Conservation (phyloP, 176 grass and related monocot species). For the Pontederia crassipes region DNA sequence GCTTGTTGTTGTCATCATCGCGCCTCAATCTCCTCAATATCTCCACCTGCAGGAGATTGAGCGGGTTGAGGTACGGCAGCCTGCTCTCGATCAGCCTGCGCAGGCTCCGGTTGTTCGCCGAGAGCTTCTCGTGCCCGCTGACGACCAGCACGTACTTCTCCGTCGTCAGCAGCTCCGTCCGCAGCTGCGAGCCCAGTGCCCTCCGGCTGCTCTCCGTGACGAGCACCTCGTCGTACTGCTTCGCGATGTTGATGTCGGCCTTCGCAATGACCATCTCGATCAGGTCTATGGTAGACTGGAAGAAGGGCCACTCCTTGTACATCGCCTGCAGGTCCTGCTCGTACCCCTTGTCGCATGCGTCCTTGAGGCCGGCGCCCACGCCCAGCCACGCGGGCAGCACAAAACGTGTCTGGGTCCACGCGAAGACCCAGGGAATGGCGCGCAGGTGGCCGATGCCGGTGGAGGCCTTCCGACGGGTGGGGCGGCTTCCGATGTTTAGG, state of each 20-base stretch:
- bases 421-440: conserved; percentile 89
- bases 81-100: conserved; percentile 65
- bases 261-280: conserved; percentile 96
- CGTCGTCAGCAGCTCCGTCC: conserved; percentile 38
- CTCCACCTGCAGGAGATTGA: conserved; percentile 93
- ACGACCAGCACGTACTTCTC: conserved; percentile 56
- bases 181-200: conserved; percentile 26
- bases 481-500: conserved; percentile 86
- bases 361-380: conserved; percentile 53
- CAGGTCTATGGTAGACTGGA: conserved; percentile 75
- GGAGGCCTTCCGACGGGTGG: conserved; percentile 38
- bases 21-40: conserved; percentile 47
- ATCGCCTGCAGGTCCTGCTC: conserved; percentile 50
- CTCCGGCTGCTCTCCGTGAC: conserved; percentile 28
- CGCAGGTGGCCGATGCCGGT: conserved; percentile 55
- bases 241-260: conserved; percentile 54
- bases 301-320: conserved; percentile 91
- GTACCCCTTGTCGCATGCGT: conserved; percentile 49
- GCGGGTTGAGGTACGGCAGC: conserved; percentile 62
- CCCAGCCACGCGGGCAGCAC: conserved; percentile 82
- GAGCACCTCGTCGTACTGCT: conserved; percentile 68
- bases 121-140: conserved; percentile 66
- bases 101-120: conserved; percentile 54
- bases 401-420: conserved; percentile 92
- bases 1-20: conserved; percentile 59